Conservation (phyloP, 2,329 filamentous ascomycete species). For the Fusarium mexicanum region DNA sequence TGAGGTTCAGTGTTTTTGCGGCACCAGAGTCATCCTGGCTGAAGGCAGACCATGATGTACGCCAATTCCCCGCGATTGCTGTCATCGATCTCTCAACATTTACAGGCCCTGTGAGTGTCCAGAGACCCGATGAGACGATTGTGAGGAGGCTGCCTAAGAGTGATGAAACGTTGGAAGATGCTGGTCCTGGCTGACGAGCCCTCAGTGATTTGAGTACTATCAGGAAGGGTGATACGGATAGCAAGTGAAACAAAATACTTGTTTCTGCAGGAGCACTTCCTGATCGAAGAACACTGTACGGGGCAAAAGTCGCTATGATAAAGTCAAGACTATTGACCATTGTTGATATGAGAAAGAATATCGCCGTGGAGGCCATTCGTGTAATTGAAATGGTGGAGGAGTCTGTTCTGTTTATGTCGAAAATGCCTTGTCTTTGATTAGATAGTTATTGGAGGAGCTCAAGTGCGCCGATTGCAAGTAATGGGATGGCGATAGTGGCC, state of each 20-base stretch:
- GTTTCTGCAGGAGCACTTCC: neutral
- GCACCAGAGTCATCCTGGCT: neutral
- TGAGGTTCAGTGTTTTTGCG: neutral
- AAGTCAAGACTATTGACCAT: neutral
- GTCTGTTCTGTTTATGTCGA: neutral
- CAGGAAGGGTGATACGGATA: neutral
- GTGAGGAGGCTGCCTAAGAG: neutral
- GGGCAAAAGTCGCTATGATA: neutral
- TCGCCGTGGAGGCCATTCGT: neutral
- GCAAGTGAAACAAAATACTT: neutral
- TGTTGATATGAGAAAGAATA: neutral
- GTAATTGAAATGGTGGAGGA: neutral
- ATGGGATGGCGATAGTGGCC: fast-evolving
- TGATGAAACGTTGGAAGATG: neutral
- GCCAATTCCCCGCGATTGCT: neutral
- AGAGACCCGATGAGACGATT: neutral
- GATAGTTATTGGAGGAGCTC: fast-evolving
- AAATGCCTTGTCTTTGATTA: neutral
- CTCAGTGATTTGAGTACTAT: neutral
- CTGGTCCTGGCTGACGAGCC: neutral
- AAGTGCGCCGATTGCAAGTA: neutral
- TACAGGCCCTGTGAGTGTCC: neutral
- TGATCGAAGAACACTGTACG: neutral
- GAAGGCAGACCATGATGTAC: fast-evolving
- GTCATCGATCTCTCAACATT: neutral